Evolutionary conservation across 2,329 filamentous ascomycete species (phyloP).

Genomic region (Ceratocystis huliohia): DNA sequence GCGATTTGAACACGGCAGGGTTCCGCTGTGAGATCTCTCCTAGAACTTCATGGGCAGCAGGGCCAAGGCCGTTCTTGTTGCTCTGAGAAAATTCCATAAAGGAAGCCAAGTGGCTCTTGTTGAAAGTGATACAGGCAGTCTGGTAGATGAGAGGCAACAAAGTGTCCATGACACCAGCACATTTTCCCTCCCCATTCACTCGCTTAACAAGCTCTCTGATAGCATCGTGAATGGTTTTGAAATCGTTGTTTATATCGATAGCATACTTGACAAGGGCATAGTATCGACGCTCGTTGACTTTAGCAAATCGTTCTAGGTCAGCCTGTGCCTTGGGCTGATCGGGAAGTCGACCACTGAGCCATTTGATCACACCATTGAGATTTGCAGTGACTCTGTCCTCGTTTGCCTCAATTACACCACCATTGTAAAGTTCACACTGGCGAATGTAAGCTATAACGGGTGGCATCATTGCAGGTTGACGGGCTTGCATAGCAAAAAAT

Average conservation of each 20-base stretch:
- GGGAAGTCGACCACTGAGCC: constrained; percentile 61
- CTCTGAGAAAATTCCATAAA: constrained; percentile 81
- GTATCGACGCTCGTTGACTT: constrained; percentile 74
- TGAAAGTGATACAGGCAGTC: constrained; percentile 75
- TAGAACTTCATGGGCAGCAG: constrained; percentile 73
- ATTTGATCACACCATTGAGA: constrained; percentile 60
- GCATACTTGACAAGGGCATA: constrained; percentile 84
- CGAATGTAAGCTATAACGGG: constrained; percentile 66
- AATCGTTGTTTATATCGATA: constrained; percentile 75
- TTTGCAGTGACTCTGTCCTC: constrained; percentile 56
- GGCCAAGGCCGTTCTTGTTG: constrained; percentile 64
- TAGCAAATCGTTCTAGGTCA: constrained; percentile 83
- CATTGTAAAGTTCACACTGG: constrained; percentile 81
- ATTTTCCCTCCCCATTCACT: constrained; percentile 38
- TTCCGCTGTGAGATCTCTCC: constrained; percentile 85
- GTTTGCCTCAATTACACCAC: constrained; percentile 64
- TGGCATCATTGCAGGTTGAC: constrained; percentile 61
- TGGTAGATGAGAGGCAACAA: constrained; percentile 73
- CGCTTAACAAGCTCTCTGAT: constrained; percentile 82
- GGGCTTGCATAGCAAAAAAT: constrained; percentile 73
- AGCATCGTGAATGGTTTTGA: constrained; percentile 77
- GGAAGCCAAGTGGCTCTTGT: constrained; percentile 80
- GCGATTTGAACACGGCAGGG: constrained; percentile 81
- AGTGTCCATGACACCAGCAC: constrained; percentile 59
- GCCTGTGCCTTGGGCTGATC: constrained; percentile 58